phyloP scores from a whole-genome alignment of 805 yeast genomes.

The Hemisphaericaspora nanyangensis region DNA sequence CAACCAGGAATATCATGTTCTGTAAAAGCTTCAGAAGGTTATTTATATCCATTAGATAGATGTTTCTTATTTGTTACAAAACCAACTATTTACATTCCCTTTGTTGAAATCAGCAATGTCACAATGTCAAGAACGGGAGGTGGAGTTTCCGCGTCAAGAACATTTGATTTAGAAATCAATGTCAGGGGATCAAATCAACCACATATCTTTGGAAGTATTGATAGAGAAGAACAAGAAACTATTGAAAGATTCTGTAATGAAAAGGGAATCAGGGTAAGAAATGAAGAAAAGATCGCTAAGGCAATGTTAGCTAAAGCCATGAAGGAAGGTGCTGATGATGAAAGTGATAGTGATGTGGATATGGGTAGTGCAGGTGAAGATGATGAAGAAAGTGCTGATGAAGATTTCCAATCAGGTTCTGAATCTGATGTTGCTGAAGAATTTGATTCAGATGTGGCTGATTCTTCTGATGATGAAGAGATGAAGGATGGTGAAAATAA shows the following conservation, averaged over 20 bases:
- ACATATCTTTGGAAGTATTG: slow-evolving; percentile 84
- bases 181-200: slow-evolving; percentile 60
- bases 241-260: slow-evolving; percentile 73
- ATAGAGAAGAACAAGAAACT: slow-evolving; percentile 80
- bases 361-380: slow-evolving; percentile 72
- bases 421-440: slow-evolving; percentile 82
- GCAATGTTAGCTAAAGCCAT: slow-evolving; percentile 74
- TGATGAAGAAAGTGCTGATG: slow-evolving; percentile 73
- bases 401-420: slow-evolving; percentile 67
- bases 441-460: slow-evolving; percentile 63
- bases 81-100: slow-evolving; percentile 90
- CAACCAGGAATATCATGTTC: slow-evolving; percentile 91
- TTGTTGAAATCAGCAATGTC: slow-evolving; percentile 70
- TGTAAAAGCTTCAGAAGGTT: slow-evolving; percentile 92
- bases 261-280: slow-evolving; percentile 76
- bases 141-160: slow-evolving; percentile 73
- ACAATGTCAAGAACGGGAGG: slow-evolving; percentile 85
- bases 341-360: slow-evolving; percentile 39
- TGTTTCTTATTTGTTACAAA: slow-evolving; percentile 88
- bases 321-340: slow-evolving; percentile 52
- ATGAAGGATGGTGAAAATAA: slow-evolving; percentile 13
- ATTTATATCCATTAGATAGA: slow-evolving; percentile 87
- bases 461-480: slow-evolving; percentile 23
- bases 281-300: slow-evolving; percentile 87
- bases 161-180: slow-evolving; percentile 85